Base-by-base conservation (phyloP, 768 basidiomycete species). In the Phylloporus rhodoxanthus region DNA sequence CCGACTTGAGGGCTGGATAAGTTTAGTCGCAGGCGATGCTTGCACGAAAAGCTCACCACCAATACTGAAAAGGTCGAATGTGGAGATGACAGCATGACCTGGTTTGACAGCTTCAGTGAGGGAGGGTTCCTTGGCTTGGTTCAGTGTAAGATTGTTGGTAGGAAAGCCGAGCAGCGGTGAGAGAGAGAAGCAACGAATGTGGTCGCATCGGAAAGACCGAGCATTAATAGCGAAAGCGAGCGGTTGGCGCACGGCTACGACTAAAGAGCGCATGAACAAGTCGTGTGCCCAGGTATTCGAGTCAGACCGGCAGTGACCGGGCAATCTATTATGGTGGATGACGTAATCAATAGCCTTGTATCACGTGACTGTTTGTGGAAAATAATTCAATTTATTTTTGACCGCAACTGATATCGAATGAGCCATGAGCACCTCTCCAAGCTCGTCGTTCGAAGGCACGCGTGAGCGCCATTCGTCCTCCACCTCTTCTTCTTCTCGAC, bases 21-120 rank as follows among this genome's bases (percentile, higher is more conserved):
- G 26, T 13, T 13, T 1, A 8, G 21, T 8, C 30, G 43, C 14
- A 13, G 23, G 38, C 8, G 19, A 36, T 13, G 9, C 17, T 26
- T 20, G 21, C 15, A 41, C 17, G 42, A 30, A n/a, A 34, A 14
- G 65, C 81, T 55, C 57, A 85, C 87, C 88, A 51, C 92, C 92
- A 54, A 94, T 87, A 59, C 85, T 88, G 72, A 95, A 94, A 45
- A 95, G 73, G 67, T 96, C 93, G 62, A 94, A 95, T 1, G 92
- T 83, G 1, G 89, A 91, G 47, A 95, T 93, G 55, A 94, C 92
- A 5, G 92, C 92, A 73, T 93, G 91, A 45, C 90, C 84, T 13
- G 80, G 75, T 23, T 72, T 67, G 34, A 66, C 55, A 3, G 54
- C 9, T 40, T 55, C 50, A 5, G 46, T n/a, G 32, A 55, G 57